phyloP scores from a whole-genome alignment of 192 early-diverging fungal genomes.

The Coemansia sp. region DNA sequence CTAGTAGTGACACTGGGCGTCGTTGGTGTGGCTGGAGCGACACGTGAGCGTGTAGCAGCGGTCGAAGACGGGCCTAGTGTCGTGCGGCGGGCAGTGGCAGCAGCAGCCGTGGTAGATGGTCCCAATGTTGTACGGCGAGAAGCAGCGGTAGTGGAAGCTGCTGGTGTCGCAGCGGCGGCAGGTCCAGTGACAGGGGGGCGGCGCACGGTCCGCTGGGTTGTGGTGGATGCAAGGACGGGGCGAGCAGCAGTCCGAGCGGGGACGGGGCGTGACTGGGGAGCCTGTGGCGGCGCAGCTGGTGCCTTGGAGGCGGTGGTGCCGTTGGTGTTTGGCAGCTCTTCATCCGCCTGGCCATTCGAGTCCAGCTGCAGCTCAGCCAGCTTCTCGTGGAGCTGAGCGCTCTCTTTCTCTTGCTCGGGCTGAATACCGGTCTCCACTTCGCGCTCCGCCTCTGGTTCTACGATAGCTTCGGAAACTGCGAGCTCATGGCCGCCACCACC shows the following conservation, averaged over 20 bases:
- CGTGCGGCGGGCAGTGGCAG: conserved; percentile 12
- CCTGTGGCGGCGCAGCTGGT: background rate
- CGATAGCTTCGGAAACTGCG: background rate
- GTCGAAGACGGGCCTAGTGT: conserved; percentile 18
- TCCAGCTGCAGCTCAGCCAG: conserved; percentile 25
- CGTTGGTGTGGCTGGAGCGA: conserved; percentile 14
- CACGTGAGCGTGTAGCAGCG: background rate
- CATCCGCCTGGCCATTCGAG: background rate
- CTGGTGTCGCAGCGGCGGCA: background rate
- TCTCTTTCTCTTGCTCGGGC: background rate
- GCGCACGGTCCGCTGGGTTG: conserved; percentile 21
- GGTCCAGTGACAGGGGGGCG: conserved; percentile 13
- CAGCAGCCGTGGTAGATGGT: background rate
- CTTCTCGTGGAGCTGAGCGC: conserved; percentile 9
- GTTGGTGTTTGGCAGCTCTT: background rate
- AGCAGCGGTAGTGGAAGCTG: background rate
- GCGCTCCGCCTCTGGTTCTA: background rate
- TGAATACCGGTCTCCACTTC: background rate
- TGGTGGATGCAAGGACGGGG: conserved; percentile 10
- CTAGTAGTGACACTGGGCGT: conserved; percentile 7
- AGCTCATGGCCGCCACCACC: background rate
- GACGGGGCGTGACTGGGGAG: background rate
- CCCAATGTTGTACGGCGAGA: conserved; percentile 24
- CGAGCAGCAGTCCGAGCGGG: conserved; percentile 10
- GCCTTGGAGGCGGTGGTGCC: background rate